Percentiles rank a stretch among this genome's conserved stretches.
These are phyloP conservation scores for Piromyces sp. DNA, from an alignment of 192 early-diverging fungal species.

Conservation along the genomic window DNA sequence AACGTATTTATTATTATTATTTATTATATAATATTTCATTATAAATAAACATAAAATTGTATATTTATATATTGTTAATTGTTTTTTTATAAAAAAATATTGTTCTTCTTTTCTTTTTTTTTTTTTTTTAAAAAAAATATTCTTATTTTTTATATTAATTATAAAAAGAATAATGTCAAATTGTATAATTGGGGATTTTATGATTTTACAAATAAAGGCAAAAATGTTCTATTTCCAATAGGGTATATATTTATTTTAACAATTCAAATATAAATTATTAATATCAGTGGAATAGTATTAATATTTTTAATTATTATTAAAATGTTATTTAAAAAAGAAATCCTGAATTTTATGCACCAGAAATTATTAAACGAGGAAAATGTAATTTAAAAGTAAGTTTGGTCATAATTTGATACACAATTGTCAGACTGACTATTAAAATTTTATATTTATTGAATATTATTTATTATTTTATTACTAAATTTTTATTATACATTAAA, in stretches of 20 bases:
- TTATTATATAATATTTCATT: no score
- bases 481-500: no score
- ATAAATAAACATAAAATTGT: no score
- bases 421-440: no score
- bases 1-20: background rate
- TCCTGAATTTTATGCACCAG: background rate
- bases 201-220: background rate
- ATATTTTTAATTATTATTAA: background rate
- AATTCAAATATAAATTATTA: no score
- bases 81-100: background rate
- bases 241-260: no score
- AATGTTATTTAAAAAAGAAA: background rate
- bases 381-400: background rate
- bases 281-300: no score
- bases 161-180: background rate
- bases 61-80: no score
- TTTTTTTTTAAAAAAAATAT: no score
- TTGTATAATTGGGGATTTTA: background rate
- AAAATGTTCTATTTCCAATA: background rate
- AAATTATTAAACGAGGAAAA: background rate
- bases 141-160: background rate
- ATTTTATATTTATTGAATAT: no score
- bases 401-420: no score
- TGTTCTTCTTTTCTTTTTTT: no score
- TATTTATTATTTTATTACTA: background rate